These are phyloP conservation scores for Lentinula raphanica DNA, from an alignment of 768 basidiomycete genomes.

Conservation along the genomic window DNA sequence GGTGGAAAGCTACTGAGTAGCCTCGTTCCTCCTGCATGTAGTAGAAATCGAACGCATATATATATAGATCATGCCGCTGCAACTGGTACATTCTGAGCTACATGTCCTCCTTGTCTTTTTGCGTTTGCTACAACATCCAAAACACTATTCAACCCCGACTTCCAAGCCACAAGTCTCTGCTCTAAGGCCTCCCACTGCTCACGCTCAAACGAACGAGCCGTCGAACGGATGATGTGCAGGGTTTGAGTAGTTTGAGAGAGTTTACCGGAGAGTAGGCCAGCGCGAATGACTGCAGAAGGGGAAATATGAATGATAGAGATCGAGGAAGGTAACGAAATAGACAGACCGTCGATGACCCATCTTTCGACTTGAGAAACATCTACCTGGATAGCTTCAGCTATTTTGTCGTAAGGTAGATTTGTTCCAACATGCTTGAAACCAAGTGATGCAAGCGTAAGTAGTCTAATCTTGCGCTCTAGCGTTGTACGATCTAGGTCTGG, in stretches of 20 bases:
- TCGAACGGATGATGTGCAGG: slow-evolving; percentile 67
- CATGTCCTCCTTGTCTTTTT: slow-evolving; percentile 37
- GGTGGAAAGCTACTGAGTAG: neutral
- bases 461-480: slow-evolving; percentile 74
- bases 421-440: slow-evolving; percentile 74
- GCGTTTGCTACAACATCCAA: slow-evolving; percentile 65
- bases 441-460: slow-evolving; percentile 70
- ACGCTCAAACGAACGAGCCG: slow-evolving; percentile 68
- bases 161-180: slow-evolving; percentile 73
- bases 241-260: slow-evolving; percentile 77
- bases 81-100: slow-evolving; percentile 14
- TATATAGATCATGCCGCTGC: slow-evolving; percentile 15
- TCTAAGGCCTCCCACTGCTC: slow-evolving; percentile 79
- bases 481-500: slow-evolving; percentile 52
- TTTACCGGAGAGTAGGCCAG: slow-evolving; percentile 73
- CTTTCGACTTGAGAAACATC: slow-evolving; percentile 66
- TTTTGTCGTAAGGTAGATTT: slow-evolving; percentile 64
- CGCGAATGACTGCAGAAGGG: slow-evolving; percentile 63
- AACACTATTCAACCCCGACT: slow-evolving; percentile 61
- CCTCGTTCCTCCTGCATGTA: neutral
- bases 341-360: slow-evolving; percentile 82
- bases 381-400: slow-evolving; percentile 65
- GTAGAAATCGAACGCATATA: neutral
- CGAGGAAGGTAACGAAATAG: neutral
- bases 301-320: neutral